Conservation (phyloP, 768 basidiomycete genomes). For the Hemileccinum rubropunctum region DNA sequence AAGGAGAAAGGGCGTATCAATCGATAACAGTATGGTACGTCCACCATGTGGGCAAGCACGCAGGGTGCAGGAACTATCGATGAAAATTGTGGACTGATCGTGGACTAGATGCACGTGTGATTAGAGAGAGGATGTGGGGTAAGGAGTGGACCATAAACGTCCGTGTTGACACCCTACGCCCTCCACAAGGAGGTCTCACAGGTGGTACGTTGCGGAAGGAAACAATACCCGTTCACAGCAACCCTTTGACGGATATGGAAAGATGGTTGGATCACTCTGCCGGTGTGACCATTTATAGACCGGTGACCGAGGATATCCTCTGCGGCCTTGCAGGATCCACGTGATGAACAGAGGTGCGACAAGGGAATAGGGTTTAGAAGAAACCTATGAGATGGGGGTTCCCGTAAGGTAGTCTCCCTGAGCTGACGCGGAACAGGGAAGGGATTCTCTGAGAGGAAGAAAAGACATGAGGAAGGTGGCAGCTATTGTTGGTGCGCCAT, state of each 20-base stretch:
- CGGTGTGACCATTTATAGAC: background rate
- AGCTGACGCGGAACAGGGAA: constrained; percentile 13
- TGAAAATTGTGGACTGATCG: constrained; percentile 13
- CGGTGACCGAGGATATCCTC: background rate
- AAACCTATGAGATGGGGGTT: background rate
- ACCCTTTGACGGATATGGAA: constrained; percentile 21
- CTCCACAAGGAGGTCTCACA: constrained; percentile 8
- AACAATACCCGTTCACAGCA: constrained; percentile 10
- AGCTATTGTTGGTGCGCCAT: constrained; percentile 16
- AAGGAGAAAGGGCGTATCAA: constrained; percentile 3
- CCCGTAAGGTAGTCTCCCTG: constrained; percentile 10
- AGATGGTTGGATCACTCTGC: background rate
- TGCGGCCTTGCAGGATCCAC: constrained; percentile 7
- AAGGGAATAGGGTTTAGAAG: background rate
- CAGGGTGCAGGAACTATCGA: constrained; percentile 20
- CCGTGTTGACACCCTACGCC: constrained; percentile 17
- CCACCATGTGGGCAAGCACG: background rate
- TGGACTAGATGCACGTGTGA: constrained; percentile 2
- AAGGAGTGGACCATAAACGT: background rate
- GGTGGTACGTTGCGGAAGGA: constrained; percentile 3
- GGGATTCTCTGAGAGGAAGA: constrained; percentile 14
- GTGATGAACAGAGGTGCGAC: constrained; percentile 4
- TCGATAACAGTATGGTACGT: constrained; percentile 13
- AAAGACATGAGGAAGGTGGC: constrained; percentile 7
- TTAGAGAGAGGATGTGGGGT: constrained; percentile 3